These are phyloP conservation scores for Xenoacremonium recifei DNA, from an alignment of 2,329 filamentous ascomycete species.

Conservation along the genomic window DNA sequence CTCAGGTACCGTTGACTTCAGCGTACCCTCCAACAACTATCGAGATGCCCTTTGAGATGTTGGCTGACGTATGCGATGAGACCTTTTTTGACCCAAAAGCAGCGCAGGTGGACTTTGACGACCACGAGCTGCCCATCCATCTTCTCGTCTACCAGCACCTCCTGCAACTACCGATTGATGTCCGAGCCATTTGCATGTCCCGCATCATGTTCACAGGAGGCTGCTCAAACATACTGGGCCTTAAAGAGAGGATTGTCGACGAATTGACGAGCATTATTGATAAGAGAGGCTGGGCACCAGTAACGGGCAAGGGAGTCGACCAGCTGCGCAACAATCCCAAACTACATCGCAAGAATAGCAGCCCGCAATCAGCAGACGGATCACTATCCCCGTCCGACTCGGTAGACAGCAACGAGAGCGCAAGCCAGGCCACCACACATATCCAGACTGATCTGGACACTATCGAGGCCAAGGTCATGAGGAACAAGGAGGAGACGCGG, in stretches of 20 bases:
- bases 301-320: slow-evolving; percentile 67
- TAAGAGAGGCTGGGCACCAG: slow-evolving; percentile 72
- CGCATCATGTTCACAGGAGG: slow-evolving; percentile 86
- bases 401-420: slow-evolving; percentile 20
- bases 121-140: slow-evolving; percentile 80
- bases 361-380: slow-evolving; percentile 15
- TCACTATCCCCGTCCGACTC: slow-evolving; percentile 21
- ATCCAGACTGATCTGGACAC: slow-evolving; percentile 26
- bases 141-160: slow-evolving; percentile 74
- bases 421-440: slow-evolving; percentile 21
- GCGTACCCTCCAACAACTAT: slow-evolving; percentile 52
- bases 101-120: slow-evolving; percentile 65
- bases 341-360: slow-evolving; percentile 32
- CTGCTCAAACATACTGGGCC: slow-evolving; percentile 72
- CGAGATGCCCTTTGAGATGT: slow-evolving; percentile 64
- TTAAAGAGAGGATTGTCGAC: slow-evolving; percentile 73
- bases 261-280: slow-evolving; percentile 70
- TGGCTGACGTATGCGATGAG: slow-evolving; percentile 74
- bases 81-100: slow-evolving; percentile 65
- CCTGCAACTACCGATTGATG: slow-evolving; percentile 74
- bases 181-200: slow-evolving; percentile 81
- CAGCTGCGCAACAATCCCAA: slow-evolving; percentile 47
- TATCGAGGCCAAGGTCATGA: slow-evolving; percentile 36
- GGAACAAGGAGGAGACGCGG: slow-evolving; percentile 34
- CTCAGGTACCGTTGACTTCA: slow-evolving; percentile 46